Base-by-base conservation (phyloP, 1,284 basidiomycete genomes). In the Tilletia horrida region DNA sequence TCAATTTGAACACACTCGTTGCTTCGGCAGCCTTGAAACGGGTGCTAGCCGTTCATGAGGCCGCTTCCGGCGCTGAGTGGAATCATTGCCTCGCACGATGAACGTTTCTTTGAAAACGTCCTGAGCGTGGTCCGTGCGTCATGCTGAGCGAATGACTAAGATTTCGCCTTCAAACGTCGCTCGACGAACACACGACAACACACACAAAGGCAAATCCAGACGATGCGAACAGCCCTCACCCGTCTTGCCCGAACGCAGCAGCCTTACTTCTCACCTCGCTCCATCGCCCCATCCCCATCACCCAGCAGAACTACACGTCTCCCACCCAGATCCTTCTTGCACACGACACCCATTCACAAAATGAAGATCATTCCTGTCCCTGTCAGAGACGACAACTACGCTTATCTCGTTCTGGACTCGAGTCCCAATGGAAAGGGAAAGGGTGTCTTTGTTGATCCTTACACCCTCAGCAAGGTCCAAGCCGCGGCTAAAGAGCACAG, bases 401-500 rank as follows among this genome's bases (percentile, higher is more conserved):
- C 74, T 8, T 82, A 80, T 69, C 71, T 81, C 67, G 42, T 83
- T 29, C 59, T 68, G 55, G 73, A 66, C 45, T 55, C 3, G 42
- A 18, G 16, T 45, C 14, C 73, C 72, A n/a, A 13, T 6, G 16
- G 21, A 3, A 13, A 35, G 43, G 9, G 9, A 0, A 64, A 66
- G n/a, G 81, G 79, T 8, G 74, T 78, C 11, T 81, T 82, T 43
- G 78, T 83, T 0, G 92, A 93, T 82, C 88, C 92, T 0, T 96
- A 87, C 80, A 91, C 95, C 76, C 88, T 94, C 0, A 76, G 85
- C 61, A 91, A 90, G 77, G 89, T 97, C 18, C 81, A 86, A 47
- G 85, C 85, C 0, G 88, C 87, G 0, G 93, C 91, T 0, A 83
- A 89, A 62, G 84, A 86, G 40, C 85, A 88, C 63, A 87, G 87